phyloP scores from a whole-genome alignment of 2,329 filamentous ascomycete genomes.

The Xylariaceae sp. region DNA sequence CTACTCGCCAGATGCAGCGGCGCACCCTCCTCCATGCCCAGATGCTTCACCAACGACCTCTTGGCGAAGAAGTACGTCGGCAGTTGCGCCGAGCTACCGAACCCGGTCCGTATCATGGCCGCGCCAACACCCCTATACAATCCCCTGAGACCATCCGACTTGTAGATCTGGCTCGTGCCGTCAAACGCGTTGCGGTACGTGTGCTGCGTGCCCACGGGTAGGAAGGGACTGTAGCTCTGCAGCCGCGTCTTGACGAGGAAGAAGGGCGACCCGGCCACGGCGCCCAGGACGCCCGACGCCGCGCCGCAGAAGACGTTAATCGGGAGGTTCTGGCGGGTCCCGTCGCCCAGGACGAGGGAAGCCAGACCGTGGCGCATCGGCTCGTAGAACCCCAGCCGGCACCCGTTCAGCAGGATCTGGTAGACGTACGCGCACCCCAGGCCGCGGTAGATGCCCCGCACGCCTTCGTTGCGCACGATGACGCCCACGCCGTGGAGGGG shows the following conservation, averaged over 20 bases:
- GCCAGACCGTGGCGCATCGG: conserved; percentile 74
- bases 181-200: conserved; percentile 81
- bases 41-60: conserved; percentile 70
- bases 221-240: conserved; percentile 87
- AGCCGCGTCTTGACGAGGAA: conserved; percentile 96
- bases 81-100: conserved; percentile 91
- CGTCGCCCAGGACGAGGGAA: conserved; percentile 63
- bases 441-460: conserved; percentile 80
- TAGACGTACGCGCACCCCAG: conserved; percentile 92
- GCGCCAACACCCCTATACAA: conserved; percentile 87
- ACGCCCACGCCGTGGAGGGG: conserved; percentile 87
- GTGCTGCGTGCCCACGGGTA: conserved; percentile 96
- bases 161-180: conserved; percentile 75
- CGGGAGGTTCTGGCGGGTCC: conserved; percentile 72
- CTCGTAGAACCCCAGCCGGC: conserved; percentile 95
- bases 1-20: conserved; percentile 85
- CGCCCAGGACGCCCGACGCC: conserved; percentile 81
- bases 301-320: conserved; percentile 95
- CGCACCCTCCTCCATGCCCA: conserved; percentile 86
- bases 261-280: conserved; percentile 89
- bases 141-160: conserved; percentile 68
- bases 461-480: conserved; percentile 84
- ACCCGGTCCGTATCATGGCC: conserved; percentile 93
- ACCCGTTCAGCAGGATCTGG: conserved; percentile 93
- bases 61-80: conserved; percentile 99